Conservation (phyloP, 805 yeast genomes). For the Henningerozyma blattae region DNA sequence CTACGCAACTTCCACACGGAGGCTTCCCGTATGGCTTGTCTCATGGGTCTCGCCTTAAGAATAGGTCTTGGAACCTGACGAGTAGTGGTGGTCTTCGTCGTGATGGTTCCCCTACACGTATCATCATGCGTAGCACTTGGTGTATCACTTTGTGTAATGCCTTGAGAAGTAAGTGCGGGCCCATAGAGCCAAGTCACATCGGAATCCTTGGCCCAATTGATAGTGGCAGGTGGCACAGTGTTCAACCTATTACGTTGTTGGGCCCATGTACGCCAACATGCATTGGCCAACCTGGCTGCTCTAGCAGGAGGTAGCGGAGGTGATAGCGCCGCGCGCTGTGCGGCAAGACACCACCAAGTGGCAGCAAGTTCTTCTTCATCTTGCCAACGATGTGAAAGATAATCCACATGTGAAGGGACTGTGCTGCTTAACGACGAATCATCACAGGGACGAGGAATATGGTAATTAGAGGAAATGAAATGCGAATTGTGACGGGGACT, state of each 20-base stretch:
- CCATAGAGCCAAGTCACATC: conserved; percentile 99
- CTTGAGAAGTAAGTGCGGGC: conserved; percentile 31
- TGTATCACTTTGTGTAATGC: no score
- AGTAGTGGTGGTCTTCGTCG: not conserved
- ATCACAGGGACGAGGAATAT: not conserved
- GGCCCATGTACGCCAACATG: conserved; percentile 98
- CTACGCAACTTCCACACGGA: no score
- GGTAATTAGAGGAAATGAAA: not conserved
- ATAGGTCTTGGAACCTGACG: not conserved
- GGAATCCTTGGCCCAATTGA: conserved; percentile 93
- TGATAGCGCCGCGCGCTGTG: conserved; percentile 13
- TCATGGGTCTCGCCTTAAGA: no score
- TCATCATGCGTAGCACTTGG: no score
- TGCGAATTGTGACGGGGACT: not conserved
- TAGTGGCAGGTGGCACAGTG: conserved; percentile 82
- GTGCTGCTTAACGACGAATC: no score
- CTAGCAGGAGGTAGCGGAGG: conserved; percentile 32
- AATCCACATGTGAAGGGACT: conserved; percentile 73
- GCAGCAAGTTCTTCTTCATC: conserved; percentile 85
- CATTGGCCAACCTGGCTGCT: conserved; percentile 72
- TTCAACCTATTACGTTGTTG: conserved; percentile 65
- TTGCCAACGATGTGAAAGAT: conserved; percentile 92
- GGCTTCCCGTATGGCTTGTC: no score
- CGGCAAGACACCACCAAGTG: conserved; percentile 73
- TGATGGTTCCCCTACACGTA: conserved; percentile 14